Evolutionary conservation across 331 rosid genomes (phyloP), one percentile per base, ranked within the genome.

Genomic region (Erythrophleum ivorense): DNA sequence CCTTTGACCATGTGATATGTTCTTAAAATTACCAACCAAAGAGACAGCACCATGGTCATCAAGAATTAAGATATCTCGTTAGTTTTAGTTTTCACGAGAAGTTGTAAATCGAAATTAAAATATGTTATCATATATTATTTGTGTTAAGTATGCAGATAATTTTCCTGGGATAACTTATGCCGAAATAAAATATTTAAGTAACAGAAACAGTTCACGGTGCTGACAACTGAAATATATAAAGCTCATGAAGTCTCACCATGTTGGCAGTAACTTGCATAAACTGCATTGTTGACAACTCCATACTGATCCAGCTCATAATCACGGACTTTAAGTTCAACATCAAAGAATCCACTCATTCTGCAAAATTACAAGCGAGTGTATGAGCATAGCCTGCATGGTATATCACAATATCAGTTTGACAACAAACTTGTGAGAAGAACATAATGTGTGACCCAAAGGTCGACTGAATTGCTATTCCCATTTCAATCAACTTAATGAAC

Each of bases 301-400:
- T 78, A 96, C 72, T 96, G 99, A 87, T 96, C 98, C 83, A 96
- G 87, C 67, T 95, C 99, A 67, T 93, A 95, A 74, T 93, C 98
- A 5, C 99, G 94, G 68, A 92, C 98, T 87, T 89, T 90, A 15
- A 93, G 83, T 83, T 88, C 95, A 3, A 95, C 84, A 11, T 91
- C 94, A 71, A 62, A 73, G 76, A 91, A 92, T 54, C 78, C 88
- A 83, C 84, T 89, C 98, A 87, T 88, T 83, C 98, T 95, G 88
- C 82, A 85, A 87, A 60, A 52, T 77, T 10, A 64, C 66, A 82
- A 50, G 83, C 60, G 77, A 57, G 81, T 41, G 41, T 33, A 70
- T 40, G 69, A 74, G 69, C 54, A 38, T 18, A 80, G 13, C 45
- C 68, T 8, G 34, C 50, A 36, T 70, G 19, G 13, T 1, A 66